These are phyloP conservation scores for Tetracladium maxilliforme DNA, from an alignment of 2,329 filamentous ascomycete genomes.

Conservation along the genomic window DNA sequence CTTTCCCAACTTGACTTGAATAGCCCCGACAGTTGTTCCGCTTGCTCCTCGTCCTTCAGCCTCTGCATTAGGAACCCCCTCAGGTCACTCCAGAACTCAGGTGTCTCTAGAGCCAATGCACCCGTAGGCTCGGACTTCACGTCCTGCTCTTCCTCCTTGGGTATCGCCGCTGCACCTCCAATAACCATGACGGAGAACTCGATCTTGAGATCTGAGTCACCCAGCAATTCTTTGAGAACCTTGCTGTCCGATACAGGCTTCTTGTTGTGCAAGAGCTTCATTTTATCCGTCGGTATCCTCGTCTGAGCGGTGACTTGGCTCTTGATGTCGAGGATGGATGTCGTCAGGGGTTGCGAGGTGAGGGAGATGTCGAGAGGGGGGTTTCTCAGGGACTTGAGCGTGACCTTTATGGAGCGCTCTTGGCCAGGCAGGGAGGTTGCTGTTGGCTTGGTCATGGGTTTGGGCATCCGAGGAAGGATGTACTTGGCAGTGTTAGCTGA, in stretches of 20 bases:
- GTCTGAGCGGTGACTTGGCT: conserved; percentile 48
- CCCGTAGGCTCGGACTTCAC: conserved; percentile 34
- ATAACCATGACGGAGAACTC: conserved; percentile 86
- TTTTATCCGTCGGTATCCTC: conserved; percentile 55
- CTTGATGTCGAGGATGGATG: conserved; percentile 70
- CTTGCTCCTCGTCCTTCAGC: conserved; percentile 54
- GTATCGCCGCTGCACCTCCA: conserved; percentile 43
- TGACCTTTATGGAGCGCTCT: conserved; percentile 39
- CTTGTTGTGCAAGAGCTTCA: conserved; percentile 76
- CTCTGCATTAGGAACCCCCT: conserved; percentile 67
- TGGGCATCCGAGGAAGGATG: conserved; percentile 55
- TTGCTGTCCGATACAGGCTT: conserved; percentile 72
- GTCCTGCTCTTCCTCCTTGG: conserved; percentile 20
- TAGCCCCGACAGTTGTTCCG: conserved; percentile 45
- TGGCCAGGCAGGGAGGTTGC: conserved; percentile 34
- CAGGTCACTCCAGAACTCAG: conserved; percentile 78
- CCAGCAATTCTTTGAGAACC: conserved; percentile 58
- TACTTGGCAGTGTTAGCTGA: conserved; percentile 30
- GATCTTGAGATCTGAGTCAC: conserved; percentile 37
- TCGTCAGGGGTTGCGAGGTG: conserved; percentile 44
- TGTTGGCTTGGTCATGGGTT: conserved; percentile 28
- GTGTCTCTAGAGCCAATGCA: conserved; percentile 47
- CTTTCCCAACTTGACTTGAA: conserved; percentile 65
- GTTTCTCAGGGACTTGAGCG: conserved; percentile 65
- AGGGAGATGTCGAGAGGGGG: conserved; percentile 56